phyloP scores from a whole-genome alignment of 768 basidiomycete species.

The Russula virescens region DNA sequence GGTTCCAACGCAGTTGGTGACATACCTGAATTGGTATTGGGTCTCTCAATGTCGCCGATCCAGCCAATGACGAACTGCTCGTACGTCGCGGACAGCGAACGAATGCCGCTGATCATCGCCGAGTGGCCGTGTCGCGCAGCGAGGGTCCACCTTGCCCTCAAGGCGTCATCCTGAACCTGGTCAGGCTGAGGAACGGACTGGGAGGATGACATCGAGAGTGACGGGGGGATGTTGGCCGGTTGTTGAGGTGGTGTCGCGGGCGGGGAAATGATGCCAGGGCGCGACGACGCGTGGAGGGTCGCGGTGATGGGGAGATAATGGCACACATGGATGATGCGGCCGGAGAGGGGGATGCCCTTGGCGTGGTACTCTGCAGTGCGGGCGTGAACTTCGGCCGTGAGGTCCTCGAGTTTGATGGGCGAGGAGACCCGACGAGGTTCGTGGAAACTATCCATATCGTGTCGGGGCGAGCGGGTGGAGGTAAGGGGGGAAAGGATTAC shows the following conservation, averaged over 20 bases:
- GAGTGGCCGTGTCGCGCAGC: constrained; percentile 81
- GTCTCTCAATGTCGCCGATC: constrained; percentile 76
- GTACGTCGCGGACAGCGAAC: constrained; percentile 73
- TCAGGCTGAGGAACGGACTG: constrained; percentile 14
- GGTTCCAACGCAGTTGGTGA: background rate
- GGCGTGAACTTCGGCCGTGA: constrained; percentile 62
- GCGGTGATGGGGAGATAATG: constrained; percentile 82
- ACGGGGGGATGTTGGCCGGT: constrained; percentile 41
- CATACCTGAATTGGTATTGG: constrained; percentile 30
- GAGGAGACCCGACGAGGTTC: constrained; percentile 42
- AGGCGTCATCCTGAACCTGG: constrained; percentile 22
- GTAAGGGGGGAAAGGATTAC: background rate
- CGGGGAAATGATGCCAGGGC: constrained; percentile 55
- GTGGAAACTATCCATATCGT: constrained; percentile 62
- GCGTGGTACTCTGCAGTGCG: constrained; percentile 70
- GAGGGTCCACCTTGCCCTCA: constrained; percentile 59
- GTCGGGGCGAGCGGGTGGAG: background rate
- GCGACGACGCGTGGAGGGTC: constrained; percentile 41
- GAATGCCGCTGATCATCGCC: constrained; percentile 92
- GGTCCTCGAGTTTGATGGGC: constrained; percentile 61
- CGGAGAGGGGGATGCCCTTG: constrained; percentile 69
- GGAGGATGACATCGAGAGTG: constrained; percentile 13
- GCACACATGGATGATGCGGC: constrained; percentile 87
- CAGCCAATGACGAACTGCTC: constrained; percentile 92
- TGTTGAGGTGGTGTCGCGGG: constrained; percentile 72